Percentiles rank a stretch among this genome's conserved stretches.
phyloP scores from a whole-genome alignment of 1,284 basidiomycete species.

The Waitea zeae region DNA sequence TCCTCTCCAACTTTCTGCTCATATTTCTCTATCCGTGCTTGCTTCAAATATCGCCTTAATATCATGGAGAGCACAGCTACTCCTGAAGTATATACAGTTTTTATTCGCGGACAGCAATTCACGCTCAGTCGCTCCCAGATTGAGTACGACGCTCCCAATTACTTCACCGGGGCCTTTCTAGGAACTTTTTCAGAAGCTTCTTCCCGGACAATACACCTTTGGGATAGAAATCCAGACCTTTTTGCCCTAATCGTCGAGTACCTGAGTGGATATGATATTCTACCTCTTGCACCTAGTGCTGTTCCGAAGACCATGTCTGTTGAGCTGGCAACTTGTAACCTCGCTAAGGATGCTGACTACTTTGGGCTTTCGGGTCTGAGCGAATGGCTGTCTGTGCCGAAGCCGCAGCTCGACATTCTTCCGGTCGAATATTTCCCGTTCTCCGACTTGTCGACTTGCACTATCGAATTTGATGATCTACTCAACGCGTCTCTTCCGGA shows the following conservation, averaged over 20 bases:
- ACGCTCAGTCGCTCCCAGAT: conserved; percentile 6
- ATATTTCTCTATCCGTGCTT: no score
- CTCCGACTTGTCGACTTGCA: no score
- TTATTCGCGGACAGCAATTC: conserved; percentile 8
- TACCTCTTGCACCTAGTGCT: conserved; percentile 6
- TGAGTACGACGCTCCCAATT: conserved; percentile 9
- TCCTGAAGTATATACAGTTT: conserved; percentile 6
- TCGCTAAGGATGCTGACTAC: conserved; percentile 8
- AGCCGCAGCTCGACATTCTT: no score
- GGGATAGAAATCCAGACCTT: conserved; percentile 8
- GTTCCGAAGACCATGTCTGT: conserved; percentile 7
- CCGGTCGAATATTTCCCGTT: no score
- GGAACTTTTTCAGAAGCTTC: conserved; percentile 6
- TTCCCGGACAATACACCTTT: conserved; percentile 4
- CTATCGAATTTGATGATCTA: no score
- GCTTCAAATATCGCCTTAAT: no score
- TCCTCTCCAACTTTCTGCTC: no score
- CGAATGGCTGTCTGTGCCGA: no score
- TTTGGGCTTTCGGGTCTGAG: no score
- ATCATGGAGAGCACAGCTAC: no score
- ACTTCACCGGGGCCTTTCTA: conserved; percentile 8
- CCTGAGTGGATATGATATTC: conserved; percentile 7
- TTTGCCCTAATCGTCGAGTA: conserved; percentile 9
- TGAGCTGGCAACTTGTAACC: conserved; percentile 5
- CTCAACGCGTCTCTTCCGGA: no score